A percentile compares a stretch with the other conserved stretches of the same genome.
phyloP scores from a whole-genome alignment of 2,329 filamentous ascomycete species.

The Biscogniauxia marginata region DNA sequence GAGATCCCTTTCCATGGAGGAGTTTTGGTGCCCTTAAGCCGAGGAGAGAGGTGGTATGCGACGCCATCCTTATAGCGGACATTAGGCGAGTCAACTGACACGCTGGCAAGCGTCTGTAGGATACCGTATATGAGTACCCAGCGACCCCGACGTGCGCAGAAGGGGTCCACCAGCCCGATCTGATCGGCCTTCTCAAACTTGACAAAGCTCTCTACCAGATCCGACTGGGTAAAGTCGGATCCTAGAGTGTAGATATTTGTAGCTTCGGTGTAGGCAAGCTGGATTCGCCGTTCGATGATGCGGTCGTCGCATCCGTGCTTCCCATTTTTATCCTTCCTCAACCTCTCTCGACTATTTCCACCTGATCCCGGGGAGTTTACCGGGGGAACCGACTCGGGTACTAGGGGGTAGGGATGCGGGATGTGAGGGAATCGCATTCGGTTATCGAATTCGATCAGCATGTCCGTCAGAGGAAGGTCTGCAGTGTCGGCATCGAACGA shows the following conservation, averaged over 20 bases:
- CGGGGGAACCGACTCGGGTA: slow-evolving; percentile 52
- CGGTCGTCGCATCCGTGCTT: slow-evolving; percentile 22
- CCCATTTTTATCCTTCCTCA: slow-evolving; percentile 31
- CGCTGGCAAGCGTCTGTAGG: slow-evolving; percentile 57
- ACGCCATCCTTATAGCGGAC: slow-evolving; percentile 52
- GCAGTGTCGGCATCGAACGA: slow-evolving; percentile 48
- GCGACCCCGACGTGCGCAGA: slow-evolving; percentile 54
- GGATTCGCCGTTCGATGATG: slow-evolving; percentile 47
- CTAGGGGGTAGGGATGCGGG: slow-evolving; percentile 64
- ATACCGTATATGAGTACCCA: slow-evolving; percentile 63
- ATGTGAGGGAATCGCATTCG: slow-evolving; percentile 63
- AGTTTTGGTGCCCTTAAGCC: slow-evolving; percentile 48
- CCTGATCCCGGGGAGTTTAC: slow-evolving; percentile 9
- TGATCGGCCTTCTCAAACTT: slow-evolving; percentile 56
- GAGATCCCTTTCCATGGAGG: slow-evolving; percentile 53
- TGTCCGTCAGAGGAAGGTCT: slow-evolving; percentile 64
- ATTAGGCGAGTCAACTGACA: slow-evolving; percentile 56
- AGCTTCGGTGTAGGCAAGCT: slow-evolving; percentile 58
- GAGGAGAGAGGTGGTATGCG: slow-evolving; percentile 56
- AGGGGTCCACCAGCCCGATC: slow-evolving; percentile 51
- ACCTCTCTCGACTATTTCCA: slow-evolving; percentile 24
- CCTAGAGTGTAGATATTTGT: slow-evolving; percentile 59
- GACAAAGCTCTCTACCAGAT: slow-evolving; percentile 54
- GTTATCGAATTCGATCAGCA: slow-evolving; percentile 65
- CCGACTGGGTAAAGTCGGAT: slow-evolving; percentile 51